Evolutionary conservation across 2,329 filamentous ascomycete genomes (phyloP), one percentile per base, ranked within the genome.

Genomic region (Fusarium sp.): DNA sequence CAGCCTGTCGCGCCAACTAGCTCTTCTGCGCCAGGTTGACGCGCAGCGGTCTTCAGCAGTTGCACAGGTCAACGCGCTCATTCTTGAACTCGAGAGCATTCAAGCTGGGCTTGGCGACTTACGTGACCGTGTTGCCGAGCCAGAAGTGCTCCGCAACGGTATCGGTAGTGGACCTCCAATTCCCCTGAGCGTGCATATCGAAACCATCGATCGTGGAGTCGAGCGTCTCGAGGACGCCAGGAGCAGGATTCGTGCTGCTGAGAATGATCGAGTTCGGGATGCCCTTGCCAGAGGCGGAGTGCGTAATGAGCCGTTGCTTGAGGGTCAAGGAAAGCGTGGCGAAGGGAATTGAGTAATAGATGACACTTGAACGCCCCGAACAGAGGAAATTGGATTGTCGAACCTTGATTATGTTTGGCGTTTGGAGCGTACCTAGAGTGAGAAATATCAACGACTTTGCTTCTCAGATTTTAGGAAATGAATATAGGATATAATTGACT

Each of bases 11-110:
- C 82, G 84, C 27, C 90, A 94, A 75, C 84, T 95, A 10, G 78
- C 81, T 5, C 85, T 95, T 7, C 85, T 97, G 14, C 80, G 83
- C 3, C 86, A 90, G 65, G 91, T 96, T n/a, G 86, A 88, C 27
- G 76, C 78, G 9, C 93, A 95, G 81, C 86, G 92, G 30, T 85
- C 86, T 49, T 84, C 84, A 8, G 93, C 93, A 1, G 88, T 91
- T 58, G 84, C 83, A 18, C 92, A 94, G 77, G 88, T 97, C n/a
- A 87, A 83, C 18, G 86, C 86, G 4, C 90, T 94, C 1, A 83
- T 96, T 18, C 81, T 93, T 44, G 93, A 94, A 75, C 85, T 96
- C 38, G 88, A 93, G 79, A 88, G 88, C 60, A 95, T 96, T 67
- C 88, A 90, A 73, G 87, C 89, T 4, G 89, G 90, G 46, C 82